phyloP scores from a whole-genome alignment of 2,329 filamentous ascomycete species.

The Stachybotrys chartarum region DNA sequence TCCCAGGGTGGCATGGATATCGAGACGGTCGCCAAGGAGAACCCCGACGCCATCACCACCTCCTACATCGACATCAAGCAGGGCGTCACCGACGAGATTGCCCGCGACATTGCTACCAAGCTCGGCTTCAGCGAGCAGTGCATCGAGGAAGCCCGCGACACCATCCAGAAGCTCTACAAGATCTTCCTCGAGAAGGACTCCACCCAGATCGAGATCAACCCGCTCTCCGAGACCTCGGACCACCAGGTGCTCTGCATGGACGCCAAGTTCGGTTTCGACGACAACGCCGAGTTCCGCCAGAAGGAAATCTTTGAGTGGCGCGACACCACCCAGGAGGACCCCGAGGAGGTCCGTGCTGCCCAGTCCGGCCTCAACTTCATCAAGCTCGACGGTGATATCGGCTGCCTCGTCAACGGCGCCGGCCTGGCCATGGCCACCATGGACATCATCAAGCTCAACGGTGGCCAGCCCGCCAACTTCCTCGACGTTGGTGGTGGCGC shows the following conservation, averaged over 20 bases:
- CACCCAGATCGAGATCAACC: constrained; percentile 99
- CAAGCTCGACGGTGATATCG: constrained; percentile 98
- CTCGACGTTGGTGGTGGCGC: constrained; percentile 97
- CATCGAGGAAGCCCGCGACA: constrained; percentile 89
- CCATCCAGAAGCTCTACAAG: constrained; percentile 98
- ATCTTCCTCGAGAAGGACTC: constrained; percentile 98
- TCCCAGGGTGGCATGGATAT: constrained; percentile 99
- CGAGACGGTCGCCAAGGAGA: constrained; percentile 96
- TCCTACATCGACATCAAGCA: constrained; percentile 89
- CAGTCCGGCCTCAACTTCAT: constrained; percentile 98
- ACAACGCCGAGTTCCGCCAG: constrained; percentile 98
- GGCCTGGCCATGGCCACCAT: constrained; percentile 99
- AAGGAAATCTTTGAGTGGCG: constrained; percentile 93
- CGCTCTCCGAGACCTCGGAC: constrained; percentile 94
- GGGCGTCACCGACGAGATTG: constrained; percentile 94
- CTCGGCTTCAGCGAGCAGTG: constrained; percentile 98
- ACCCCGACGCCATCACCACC: constrained; percentile 89
- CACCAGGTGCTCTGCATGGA: constrained; percentile 99
- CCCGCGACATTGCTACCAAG: constrained; percentile 78
- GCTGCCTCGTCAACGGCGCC: constrained; percentile 97
- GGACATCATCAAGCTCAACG: constrained; percentile 99
- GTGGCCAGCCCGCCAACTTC: constrained; percentile 95
- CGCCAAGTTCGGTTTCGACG: constrained; percentile 96
- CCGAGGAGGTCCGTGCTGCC: constrained; percentile 95
- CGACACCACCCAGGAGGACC: constrained; percentile 90